Percentiles rank a stretch among this genome's conserved stretches.
Evolutionary conservation across 768 basidiomycete species (phyloP).

Genomic region (Suillus decipiens): DNA sequence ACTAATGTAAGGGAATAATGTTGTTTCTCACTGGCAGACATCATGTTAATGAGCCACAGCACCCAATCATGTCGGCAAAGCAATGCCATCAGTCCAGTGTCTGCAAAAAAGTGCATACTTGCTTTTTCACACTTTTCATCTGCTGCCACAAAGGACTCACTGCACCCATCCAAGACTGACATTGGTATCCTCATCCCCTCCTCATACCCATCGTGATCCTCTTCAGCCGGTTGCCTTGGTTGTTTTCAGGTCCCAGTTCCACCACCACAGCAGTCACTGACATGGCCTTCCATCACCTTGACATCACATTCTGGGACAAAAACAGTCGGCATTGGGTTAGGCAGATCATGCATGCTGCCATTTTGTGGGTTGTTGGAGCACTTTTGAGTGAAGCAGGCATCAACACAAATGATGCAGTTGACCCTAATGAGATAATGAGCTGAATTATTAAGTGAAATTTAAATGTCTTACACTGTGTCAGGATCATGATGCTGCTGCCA

Average conservation of each 20-base stretch:
- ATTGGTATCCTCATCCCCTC: too few relatives aligned
- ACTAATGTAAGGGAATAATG: constrained; percentile 22
- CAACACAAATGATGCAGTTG: constrained; percentile 25
- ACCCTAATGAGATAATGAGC: neutral
- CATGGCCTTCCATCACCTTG: constrained; percentile 8
- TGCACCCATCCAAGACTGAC: constrained; percentile 37
- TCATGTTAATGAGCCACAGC: constrained; percentile 22
- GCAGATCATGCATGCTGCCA: neutral
- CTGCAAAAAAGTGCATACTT: constrained; percentile 17
- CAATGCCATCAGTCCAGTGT: constrained; percentile 21
- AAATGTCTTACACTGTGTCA: neutral
- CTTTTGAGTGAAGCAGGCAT: constrained; percentile 39
- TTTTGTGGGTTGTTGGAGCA: constrained; percentile 2
- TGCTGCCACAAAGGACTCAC: constrained; percentile 29
- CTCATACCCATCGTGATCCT: constrained; percentile 20
- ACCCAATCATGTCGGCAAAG: constrained; percentile 21
- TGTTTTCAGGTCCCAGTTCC: neutral
- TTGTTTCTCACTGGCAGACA: constrained; percentile 20
- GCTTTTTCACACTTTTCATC: constrained; percentile 23
- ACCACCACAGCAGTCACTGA: neutral
- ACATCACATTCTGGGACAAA: constrained; percentile 1
- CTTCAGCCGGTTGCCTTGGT: neutral
- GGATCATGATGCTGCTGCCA: neutral
- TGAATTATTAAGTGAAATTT: neutral
- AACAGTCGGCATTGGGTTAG: neutral